phyloP scores from a whole-genome alignment of 1,139 yeast genomes.

The Sugiyamaella sp. region DNA sequence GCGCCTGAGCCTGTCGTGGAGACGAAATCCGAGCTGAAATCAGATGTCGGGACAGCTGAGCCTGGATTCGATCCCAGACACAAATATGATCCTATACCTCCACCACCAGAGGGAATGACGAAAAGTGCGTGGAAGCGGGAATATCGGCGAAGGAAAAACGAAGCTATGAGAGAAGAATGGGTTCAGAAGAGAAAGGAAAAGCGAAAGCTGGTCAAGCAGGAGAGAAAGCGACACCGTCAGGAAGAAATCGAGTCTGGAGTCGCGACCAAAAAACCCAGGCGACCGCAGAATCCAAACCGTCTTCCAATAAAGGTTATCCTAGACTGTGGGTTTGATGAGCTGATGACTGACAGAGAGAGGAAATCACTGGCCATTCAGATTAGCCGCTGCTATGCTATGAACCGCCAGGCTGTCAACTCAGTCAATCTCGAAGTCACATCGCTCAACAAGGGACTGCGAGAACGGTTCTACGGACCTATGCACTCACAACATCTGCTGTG shows the following conservation, averaged over 20 bases:
- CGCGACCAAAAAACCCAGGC: conserved; percentile 11
- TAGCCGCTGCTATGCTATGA: conserved; percentile 78
- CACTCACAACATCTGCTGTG: conserved; percentile 61
- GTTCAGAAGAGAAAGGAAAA: conserved; percentile 58
- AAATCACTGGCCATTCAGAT: conserved; percentile 79
- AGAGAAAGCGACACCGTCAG: conserved; percentile 31
- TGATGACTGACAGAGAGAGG: conserved; percentile 79
- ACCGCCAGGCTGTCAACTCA: conserved; percentile 61
- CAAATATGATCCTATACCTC: conserved; percentile 27
- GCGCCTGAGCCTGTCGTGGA: no score
- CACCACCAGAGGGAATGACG: conserved; percentile 81
- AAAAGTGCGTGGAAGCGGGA: conserved; percentile 79
- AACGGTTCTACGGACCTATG: conserved; percentile 68
- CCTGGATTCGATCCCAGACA: neutral
- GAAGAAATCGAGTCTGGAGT: conserved; percentile 20
- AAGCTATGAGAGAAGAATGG: conserved; percentile 60
- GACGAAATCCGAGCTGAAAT: neutral
- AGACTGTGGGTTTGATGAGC: conserved; percentile 89
- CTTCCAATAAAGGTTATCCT: conserved; percentile 51
- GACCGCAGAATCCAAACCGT: conserved; percentile 23
- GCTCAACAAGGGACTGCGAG: conserved; percentile 64
- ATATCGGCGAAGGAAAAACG: conserved; percentile 62
- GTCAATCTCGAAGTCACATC: conserved; percentile 65
- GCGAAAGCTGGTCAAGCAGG: conserved; percentile 41
- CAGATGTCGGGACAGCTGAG: neutral